Conservation (phyloP, 331 rosid species). For the Acacia concinna region DNA sequence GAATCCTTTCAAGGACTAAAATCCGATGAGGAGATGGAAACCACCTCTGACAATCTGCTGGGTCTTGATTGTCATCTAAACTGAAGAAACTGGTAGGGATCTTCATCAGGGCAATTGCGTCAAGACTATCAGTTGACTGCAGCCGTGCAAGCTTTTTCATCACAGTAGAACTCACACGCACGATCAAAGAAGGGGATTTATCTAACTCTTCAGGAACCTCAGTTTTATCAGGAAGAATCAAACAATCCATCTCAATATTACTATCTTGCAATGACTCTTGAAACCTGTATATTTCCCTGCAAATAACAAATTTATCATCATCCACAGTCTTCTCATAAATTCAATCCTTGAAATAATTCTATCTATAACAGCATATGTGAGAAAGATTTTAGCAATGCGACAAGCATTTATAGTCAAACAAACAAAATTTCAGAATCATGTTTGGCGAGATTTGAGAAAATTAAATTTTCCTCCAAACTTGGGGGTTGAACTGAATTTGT, state of each 20-base stretch:
- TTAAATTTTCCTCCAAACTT: neutral
- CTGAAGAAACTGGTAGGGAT: slow-evolving; percentile 58
- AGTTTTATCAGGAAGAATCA: slow-evolving; percentile 68
- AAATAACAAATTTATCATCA: slow-evolving; percentile 26
- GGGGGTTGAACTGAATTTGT: neutral
- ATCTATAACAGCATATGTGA: slow-evolving; percentile 1
- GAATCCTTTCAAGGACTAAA: slow-evolving; percentile 85
- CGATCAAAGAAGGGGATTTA: slow-evolving; percentile 43
- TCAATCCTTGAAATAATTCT: slow-evolving; percentile 3
- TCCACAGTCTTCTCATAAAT: slow-evolving; percentile 13
- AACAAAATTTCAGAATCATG: slow-evolving; percentile 8
- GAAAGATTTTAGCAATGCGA: slow-evolving; percentile 14
- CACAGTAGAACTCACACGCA: slow-evolving; percentile 66
- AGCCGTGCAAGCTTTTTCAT: slow-evolving; percentile 77
- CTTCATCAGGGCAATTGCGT: slow-evolving; percentile 77
- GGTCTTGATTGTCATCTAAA: slow-evolving; percentile 42
- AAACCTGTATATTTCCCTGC: slow-evolving; percentile 79
- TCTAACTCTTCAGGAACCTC: slow-evolving; percentile 63
- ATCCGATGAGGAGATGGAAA: slow-evolving; percentile 63
- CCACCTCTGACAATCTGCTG: slow-evolving; percentile 47
- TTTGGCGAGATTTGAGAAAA: slow-evolving; percentile 1
- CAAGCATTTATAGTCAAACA: neutral
- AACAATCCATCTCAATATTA: slow-evolving; percentile 57
- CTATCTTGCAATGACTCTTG: slow-evolving; percentile 54
- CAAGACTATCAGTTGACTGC: slow-evolving; percentile 72